Conservation (phyloP, 2,329 filamentous ascomycete species). For the Colletotrichum sp. region DNA sequence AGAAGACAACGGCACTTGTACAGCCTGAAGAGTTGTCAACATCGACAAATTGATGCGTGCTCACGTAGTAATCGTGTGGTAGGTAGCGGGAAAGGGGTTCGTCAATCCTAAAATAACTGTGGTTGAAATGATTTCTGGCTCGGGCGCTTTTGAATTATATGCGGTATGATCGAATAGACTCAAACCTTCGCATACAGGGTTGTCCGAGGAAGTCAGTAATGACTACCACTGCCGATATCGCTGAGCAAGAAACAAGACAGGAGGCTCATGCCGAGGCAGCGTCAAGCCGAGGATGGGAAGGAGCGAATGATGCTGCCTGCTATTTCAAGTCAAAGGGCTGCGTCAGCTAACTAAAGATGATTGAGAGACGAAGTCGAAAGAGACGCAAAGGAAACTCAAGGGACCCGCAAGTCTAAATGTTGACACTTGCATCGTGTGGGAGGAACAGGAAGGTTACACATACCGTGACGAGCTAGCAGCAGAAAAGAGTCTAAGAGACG, state of each 20-base stretch:
- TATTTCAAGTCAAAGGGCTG: neutral
- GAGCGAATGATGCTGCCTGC: neutral
- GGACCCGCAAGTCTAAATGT: constrained; percentile 9
- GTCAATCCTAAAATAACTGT: neutral
- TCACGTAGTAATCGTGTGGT: neutral
- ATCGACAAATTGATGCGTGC: neutral
- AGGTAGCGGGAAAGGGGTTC: neutral
- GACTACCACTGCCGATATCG: neutral
- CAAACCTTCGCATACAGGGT: neutral
- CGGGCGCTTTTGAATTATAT: neutral
- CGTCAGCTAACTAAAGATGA: neutral
- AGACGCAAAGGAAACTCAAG: neutral
- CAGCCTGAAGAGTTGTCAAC: neutral
- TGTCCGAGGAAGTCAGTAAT: neutral
- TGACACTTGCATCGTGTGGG: neutral
- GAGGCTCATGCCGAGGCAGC: neutral
- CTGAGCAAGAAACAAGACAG: neutral
- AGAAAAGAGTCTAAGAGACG: neutral
- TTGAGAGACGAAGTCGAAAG: neutral
- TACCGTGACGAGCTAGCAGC: neutral
- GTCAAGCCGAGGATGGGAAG: neutral
- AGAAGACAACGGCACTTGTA: neutral
- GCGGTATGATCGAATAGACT: neutral
- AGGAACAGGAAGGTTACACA: constrained; percentile 5
- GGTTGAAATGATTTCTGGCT: neutral